Base-by-base conservation (phyloP, 441 rosid genomes). In the Erysimum cheiri region DNA sequence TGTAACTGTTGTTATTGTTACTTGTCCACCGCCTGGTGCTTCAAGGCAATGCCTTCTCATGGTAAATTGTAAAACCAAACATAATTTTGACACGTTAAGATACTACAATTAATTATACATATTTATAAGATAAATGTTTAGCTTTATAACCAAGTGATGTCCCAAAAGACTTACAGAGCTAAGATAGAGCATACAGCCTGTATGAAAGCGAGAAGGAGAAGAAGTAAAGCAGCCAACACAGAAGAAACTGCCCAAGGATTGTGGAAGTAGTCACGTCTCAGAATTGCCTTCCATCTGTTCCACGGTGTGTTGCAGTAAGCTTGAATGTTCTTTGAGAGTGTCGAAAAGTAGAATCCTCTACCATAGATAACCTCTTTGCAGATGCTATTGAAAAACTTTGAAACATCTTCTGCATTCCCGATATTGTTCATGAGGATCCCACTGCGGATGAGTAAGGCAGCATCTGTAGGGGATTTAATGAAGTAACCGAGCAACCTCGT, bases 401-500 rank as follows among this genome's bases (percentile, higher is more conserved):
- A 69, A 69, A 74, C 69, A 61, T 74, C 70, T 74, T 62, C 64
- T 29, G 64, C 31, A 3, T 7, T 70, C 24, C 78, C 78, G 1
- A 74, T 57, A 24, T 32, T 8, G 70, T 74, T 69, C 29, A 43
- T 2, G 1, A 74, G 1, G 36, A 74, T 55, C 52, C 74, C 74
- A 69, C 26, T 52, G 26, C 47, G 28, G 60, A 54, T 61, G 52
- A 74, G 78, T 22, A 74, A 17, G 10, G 46, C 57, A 14, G 70
- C 74, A 74, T 74, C 74, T 5, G 31, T 3, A 44, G 74, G 39
- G 11, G 74, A 55, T 35, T 15, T 63, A 8, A 64, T 72, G 17
- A 72, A 37, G 19, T 48, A 68, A 46, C 69, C 48, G 14, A 74
- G 64, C 43, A 74, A 35, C 58, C n/a, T 36, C 1, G 17, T 37